Conservation (phyloP, 176 grass and related monocot species). For the Carex parvula region DNA sequence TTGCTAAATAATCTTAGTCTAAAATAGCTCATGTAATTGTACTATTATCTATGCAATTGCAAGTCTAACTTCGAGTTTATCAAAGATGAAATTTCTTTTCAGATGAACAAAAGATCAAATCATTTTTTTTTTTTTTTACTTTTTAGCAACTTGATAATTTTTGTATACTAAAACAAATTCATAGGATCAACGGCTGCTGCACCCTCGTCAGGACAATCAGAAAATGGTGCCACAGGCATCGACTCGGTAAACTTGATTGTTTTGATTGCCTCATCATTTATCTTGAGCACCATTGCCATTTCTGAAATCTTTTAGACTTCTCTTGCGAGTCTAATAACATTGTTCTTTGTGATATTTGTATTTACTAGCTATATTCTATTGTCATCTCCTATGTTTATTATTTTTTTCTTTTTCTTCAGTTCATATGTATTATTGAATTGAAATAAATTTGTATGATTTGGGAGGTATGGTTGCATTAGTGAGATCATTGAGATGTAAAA, state of each 20-base stretch:
- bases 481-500: neutral
- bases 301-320: slow-evolving; percentile 7
- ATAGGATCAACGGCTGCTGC: neutral
- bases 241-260: neutral
- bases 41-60: neutral
- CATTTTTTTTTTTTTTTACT: neutral
- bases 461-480: slow-evolving; percentile 10
- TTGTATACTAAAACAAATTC: neutral
- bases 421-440: slow-evolving; percentile 29
- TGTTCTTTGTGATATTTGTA: slow-evolving; percentile 21
- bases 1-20: neutral
- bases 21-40: neutral
- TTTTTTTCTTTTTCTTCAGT: neutral
- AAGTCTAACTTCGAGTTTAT: neutral
- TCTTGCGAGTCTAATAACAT: neutral
- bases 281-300: slow-evolving; percentile 5
- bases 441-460: slow-evolving; percentile 23
- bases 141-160: neutral
- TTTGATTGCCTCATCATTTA: neutral
- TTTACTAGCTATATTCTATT: slow-evolving; percentile 7
- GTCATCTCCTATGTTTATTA: neutral
- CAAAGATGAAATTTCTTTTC: neutral
- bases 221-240: neutral
- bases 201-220: neutral
- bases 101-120: neutral